A percentile compares a stretch with the other conserved stretches of the same genome.
Conservation (phyloP, 306 rosid species). For the Dryas alaskensis region DNA sequence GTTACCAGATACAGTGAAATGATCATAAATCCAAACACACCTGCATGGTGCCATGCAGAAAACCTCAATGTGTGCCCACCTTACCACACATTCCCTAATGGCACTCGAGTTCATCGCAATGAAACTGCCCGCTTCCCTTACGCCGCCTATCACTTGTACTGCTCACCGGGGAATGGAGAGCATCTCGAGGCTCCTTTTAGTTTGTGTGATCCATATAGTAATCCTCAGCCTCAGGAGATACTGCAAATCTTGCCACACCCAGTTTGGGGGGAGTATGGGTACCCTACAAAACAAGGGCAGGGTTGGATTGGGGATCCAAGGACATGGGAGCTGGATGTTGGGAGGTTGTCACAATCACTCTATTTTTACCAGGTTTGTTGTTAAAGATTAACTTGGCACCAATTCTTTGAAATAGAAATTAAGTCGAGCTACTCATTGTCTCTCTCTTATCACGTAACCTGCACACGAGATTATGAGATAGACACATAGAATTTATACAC, state of each 20-base stretch:
- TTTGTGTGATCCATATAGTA: conserved; percentile 54
- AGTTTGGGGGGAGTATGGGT: conserved; percentile 61
- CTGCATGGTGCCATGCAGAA: conserved; percentile 36
- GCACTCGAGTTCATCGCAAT: conserved; percentile 42
- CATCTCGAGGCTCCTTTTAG: conserved; percentile 41
- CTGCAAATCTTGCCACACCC: conserved; percentile 59
- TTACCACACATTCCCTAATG: conserved; percentile 51
- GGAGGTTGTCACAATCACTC: conserved; percentile 59
- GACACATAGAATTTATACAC: too few species aligned
- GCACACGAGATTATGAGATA: too few species aligned
- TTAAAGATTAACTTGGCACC: neutral
- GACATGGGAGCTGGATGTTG: conserved; percentile 69
- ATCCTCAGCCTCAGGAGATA: conserved; percentile 69
- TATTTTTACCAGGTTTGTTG: conserved; percentile 54
- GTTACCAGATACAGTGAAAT: conserved; percentile 75
- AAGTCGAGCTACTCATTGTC: neutral
- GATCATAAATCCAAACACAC: conserved; percentile 58
- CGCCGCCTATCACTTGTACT: conserved; percentile 52
- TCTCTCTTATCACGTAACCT: too few species aligned
- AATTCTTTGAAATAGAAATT: neutral
- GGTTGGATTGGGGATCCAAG: conserved; percentile 61
- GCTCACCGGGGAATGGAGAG: conserved; percentile 51
- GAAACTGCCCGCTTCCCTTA: conserved; percentile 45
- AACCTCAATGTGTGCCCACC: conserved; percentile 48
- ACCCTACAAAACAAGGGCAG: conserved; percentile 53